Evolutionary conservation across 2,329 filamentous ascomycete genomes (phyloP), one percentile per base, ranked within the genome.

Genomic region (Amesomyces nigricolor): DNA sequence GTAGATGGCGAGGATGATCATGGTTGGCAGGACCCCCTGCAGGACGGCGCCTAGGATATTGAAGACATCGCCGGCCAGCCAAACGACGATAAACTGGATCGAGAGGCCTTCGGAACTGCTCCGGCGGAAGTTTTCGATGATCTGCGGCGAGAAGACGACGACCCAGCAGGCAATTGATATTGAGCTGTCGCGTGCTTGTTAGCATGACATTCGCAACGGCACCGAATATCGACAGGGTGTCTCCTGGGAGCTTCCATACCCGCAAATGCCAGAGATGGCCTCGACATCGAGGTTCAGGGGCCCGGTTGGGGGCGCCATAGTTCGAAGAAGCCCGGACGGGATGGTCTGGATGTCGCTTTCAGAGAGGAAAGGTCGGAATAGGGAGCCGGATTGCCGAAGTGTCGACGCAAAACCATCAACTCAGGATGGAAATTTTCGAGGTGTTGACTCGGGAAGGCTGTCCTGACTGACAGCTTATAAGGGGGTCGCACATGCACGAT

Each of bases 141-240:
- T 96, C 65, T 99, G 94, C 2, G 94, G 94, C 0, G 90, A 94
- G 75, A 96, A 99, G 56, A 99, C 94, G 37, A 97, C 89, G 55
- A 97, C 88, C 94, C 94, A 96, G 70, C 91, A 96, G 49, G 91
- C 91, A 68, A 99, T 96, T 45, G 90, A 96, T 63, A 99, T 91
- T 8, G 91, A 96, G 37, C 91, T 89, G 57, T 64, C 32, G 44
- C 30, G 37, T 19, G n/a, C 45, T 47, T 13, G 42, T 59, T 50
- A 57, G 51, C n/a, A 47, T 29, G 45, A n/a, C 45, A 53, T 50
- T 54, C 10, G 9, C 22, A 47, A 30, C 16, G 38, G 16, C 16
- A 16, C n/a, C 2, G 4, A 5, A 1, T 35, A 19, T 19, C 9
- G 26, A 14, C 9, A 39, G 38, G 6, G 10, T 14, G 38, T 16